Base-by-base conservation (phyloP, 2,329 filamentous ascomycete genomes). In the Bipolaris victoriae region DNA sequence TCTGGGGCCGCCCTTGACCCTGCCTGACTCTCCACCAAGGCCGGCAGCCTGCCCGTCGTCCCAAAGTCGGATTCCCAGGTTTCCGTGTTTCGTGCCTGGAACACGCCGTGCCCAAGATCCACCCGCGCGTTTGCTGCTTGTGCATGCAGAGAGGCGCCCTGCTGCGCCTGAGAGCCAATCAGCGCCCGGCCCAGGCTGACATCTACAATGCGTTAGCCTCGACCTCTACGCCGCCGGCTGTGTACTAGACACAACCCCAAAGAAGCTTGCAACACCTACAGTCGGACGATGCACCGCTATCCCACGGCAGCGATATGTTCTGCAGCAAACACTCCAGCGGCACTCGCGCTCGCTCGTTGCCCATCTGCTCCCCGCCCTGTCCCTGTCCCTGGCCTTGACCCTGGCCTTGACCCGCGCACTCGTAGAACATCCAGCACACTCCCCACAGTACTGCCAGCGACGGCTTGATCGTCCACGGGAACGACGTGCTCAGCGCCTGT, bases 401-500 rank as follows among this genome's bases (percentile, higher is more conserved):
- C 3, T 29, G 26, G 2, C 26, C 26, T 29, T 29, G 26, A 29
- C 26, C 49, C 3, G 13, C 52, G 13, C 48, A 35, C 48, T 68
- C 60, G 59, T 75, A 76, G 64, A 73, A 77, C 74, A 76, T 77
- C 74, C 74, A 77, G 58, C 78, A 80, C 5, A 80, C 77, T 20
- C 77, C 78, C 77, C 78, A 80, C 16, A 80, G 66, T 18, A 80
- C 77, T 13, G 78, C 73, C 46, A 80, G 70, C 37, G 76, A 76
- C 0, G 77, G 76, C 66, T 75, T 75, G 68, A 80, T 77, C 15
- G 76, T 78, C 78, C 77, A 80, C 55, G 77, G 78, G 66, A 78
- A 79, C 11, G 60, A 66, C 16, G 77, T 77, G 56, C 73, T 77
- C 20, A 78, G 65, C 13, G 75, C 77, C 26, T 71, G 70, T 39